Evolutionary conservation across 2,329 filamentous ascomycete genomes (phyloP), one percentile per base, ranked within the genome.

Genomic region (Periconia sp.): DNA sequence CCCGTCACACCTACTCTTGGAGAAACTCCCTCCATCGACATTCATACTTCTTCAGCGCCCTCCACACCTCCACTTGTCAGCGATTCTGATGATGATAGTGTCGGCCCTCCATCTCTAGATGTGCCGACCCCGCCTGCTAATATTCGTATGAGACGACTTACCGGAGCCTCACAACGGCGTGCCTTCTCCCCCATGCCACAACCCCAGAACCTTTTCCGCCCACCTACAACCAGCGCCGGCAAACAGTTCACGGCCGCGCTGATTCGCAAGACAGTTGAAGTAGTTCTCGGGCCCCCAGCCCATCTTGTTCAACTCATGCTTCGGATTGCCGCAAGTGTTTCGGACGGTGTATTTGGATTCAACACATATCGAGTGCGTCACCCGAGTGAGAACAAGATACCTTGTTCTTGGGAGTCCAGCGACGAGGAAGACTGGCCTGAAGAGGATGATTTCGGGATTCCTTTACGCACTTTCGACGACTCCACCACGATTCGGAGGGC

Each of bases 271-370:
- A 92, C 91, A 0, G 86, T 84, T 58, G 86, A 90, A 48, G 81
- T 94, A 30, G 81, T 96, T 3, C 77, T 96, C 14, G 86, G 89
- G 0, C 91, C 91, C n/a, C 91, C 92, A 0, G 84, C 87, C 33
- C 85, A 92, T 63, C 81, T 96, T 1, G 83, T 96, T 35, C 81
- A 85, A 23, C 78, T 96, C 41, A 92, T 96, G 81, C 81, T 96
- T 5, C 85, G 86, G 52, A 90, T 96, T 52, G 90, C 92, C 1
- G 87, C 89, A 0, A 86, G 84, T 57, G 91, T 96, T 57, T 82
- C 86, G 1, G 74, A 74, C 44, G 79, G 79, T 3, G 72, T 56
- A 17, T 69, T 71, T 45, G 63, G 66, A 33, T 70, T 70, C 52
- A 64, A 64, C 43, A 70, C 70, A 3, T 74, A 72, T 51, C 66